phyloP scores from a whole-genome alignment of 2,329 filamentous ascomycete species.

The Pseudohalonectria lignicola region DNA sequence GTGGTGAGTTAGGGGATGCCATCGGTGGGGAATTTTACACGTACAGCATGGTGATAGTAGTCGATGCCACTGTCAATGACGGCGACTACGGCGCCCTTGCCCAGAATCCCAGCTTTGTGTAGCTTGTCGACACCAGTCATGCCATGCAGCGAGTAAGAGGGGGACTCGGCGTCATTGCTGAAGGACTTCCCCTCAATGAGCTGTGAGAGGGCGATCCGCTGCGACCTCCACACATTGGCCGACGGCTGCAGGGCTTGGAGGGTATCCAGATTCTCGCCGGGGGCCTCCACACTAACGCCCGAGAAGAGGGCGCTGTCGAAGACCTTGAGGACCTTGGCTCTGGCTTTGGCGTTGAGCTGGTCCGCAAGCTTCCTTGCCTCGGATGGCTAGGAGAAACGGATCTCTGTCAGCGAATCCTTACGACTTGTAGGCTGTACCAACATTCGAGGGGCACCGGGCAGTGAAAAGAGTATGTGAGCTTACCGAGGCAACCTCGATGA shows the following conservation, averaged over 20 bases:
- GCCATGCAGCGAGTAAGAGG: conserved; percentile 11
- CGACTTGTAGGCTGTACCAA: too few species aligned
- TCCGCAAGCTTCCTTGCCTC: too few species aligned
- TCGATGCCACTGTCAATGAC: conserved; percentile 11
- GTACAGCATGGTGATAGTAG: conserved; percentile 10
- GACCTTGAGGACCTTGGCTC: conserved; percentile 1
- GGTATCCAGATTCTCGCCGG: conserved; percentile 9
- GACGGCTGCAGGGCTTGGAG: conserved; percentile 7
- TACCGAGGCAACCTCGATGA: too few species aligned
- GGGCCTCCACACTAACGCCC: conserved; percentile 10
- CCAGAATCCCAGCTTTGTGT: conserved; percentile 7
- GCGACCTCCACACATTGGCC: conserved; percentile 12
- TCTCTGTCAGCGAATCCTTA: too few species aligned
- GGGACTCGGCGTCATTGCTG: conserved; percentile 8
- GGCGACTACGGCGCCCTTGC: conserved; percentile 9
- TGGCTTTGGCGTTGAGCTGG: too few species aligned
- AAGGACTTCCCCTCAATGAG: conserved; percentile 6
- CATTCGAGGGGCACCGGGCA: too few species aligned
- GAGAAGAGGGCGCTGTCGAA: conserved; percentile 9
- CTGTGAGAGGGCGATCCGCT: conserved; percentile 10
- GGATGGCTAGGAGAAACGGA: too few species aligned
- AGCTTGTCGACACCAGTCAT: conserved; percentile 11
- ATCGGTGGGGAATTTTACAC: background rate
- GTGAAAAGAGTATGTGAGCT: too few species aligned
- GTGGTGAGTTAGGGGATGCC: too few species aligned